Conservation (phyloP, 495 filamentous ascomycete genomes). For the Emericellopsis terricola region DNA sequence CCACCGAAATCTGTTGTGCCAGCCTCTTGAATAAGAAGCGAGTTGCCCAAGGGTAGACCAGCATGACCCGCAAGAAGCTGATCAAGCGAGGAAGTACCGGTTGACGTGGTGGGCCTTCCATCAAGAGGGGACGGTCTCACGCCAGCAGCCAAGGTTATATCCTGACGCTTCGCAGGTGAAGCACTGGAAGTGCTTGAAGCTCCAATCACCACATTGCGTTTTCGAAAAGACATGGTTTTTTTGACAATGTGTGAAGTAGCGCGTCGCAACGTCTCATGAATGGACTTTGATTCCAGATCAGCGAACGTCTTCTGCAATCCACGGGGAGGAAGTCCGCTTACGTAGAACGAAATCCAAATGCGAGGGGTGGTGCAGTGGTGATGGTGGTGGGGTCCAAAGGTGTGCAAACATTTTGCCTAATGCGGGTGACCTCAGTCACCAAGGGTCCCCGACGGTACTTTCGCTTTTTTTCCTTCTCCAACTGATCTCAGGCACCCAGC, state of each 20-base stretch:
- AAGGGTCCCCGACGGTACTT: too few species aligned
- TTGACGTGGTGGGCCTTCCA: slow-evolving; percentile 77
- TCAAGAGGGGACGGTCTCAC: slow-evolving; percentile 79
- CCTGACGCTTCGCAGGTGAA: slow-evolving; percentile 15
- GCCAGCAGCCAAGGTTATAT: slow-evolving; percentile 36
- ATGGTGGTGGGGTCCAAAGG: too few species aligned
- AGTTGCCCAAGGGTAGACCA: slow-evolving; percentile 70
- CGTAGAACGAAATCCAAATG: slow-evolving; percentile 26
- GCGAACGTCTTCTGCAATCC: too few species aligned
- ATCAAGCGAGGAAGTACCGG: slow-evolving; percentile 72
- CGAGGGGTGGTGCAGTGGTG: too few species aligned
- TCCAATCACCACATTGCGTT: slow-evolving; percentile 58
- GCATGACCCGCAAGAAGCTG: slow-evolving; percentile 71
- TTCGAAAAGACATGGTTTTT: slow-evolving; percentile 71
- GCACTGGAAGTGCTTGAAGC: slow-evolving; percentile 14
- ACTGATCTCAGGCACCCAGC: too few species aligned
- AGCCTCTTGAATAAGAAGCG: slow-evolving; percentile 71
- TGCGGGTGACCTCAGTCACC: too few species aligned
- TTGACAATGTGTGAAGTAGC: too few species aligned
- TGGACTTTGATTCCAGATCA: too few species aligned
- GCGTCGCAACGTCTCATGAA: too few species aligned
- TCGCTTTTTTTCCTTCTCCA: too few species aligned
- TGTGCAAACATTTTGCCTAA: too few species aligned
- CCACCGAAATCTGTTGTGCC: slow-evolving; percentile 92
- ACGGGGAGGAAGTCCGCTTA: too few species aligned